Conservation (phyloP, 805 yeast species). For the Ogataea methanolica region DNA sequence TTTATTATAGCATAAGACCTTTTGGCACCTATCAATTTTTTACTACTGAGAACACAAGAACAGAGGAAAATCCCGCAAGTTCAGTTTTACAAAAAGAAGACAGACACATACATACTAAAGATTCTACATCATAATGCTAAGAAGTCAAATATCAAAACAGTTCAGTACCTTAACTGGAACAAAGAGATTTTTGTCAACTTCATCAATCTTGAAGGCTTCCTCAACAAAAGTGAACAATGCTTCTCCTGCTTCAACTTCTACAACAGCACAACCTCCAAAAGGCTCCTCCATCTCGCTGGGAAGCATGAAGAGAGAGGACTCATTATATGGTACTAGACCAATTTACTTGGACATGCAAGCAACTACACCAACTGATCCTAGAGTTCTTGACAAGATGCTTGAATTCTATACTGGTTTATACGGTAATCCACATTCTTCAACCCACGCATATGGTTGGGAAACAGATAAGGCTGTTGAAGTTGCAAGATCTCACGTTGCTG, state of each 20-base stretch:
- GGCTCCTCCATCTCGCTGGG: slow-evolving; percentile 44
- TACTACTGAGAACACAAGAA: too few species aligned
- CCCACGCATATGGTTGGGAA: slow-evolving; percentile 99
- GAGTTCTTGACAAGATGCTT: slow-evolving; percentile 87
- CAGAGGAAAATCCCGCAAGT: too few species aligned
- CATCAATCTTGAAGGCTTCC: slow-evolving; percentile 6
- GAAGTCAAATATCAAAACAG: slow-evolving; percentile 3
- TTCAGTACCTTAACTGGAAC: background rate
- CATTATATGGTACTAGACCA: slow-evolving; percentile 68
- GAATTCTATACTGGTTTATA: slow-evolving; percentile 85
- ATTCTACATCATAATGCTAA: slow-evolving; percentile 1
- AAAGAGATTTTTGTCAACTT: slow-evolving; percentile 3
- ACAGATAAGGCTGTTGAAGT: slow-evolving; percentile 86
- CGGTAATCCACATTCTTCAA: slow-evolving; percentile 97
- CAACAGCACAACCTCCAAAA: slow-evolving; percentile 35
- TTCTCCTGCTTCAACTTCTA: slow-evolving; percentile 13
- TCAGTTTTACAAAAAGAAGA: too few species aligned
- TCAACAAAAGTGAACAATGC: slow-evolving; percentile 22
- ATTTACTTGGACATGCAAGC: slow-evolving; percentile 97
- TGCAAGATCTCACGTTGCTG: slow-evolving; percentile 81
- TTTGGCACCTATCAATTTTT: too few species aligned
- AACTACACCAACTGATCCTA: slow-evolving; percentile 96
- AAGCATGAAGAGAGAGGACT: slow-evolving; percentile 40
- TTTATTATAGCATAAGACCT: too few species aligned
- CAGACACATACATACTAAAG: background rate